Evolutionary conservation across 1,284 basidiomycete genomes (phyloP).

Genomic region (Apiotrichum sp.): DNA sequence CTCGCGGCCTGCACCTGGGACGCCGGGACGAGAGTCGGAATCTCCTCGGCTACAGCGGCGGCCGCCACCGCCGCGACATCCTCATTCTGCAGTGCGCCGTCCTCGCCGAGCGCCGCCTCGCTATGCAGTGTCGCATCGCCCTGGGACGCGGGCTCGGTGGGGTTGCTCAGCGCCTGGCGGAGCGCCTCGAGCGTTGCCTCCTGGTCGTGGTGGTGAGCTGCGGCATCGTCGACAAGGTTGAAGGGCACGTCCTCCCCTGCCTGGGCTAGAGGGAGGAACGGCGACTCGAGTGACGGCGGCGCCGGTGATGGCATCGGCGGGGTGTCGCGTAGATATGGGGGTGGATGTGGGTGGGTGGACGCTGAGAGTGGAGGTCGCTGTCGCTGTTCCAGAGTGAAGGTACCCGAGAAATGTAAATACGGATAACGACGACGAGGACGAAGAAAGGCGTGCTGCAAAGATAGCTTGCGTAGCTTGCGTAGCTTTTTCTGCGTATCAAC

Average conservation of each 20-base stretch:
- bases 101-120: no score
- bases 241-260: conserved; percentile 13
- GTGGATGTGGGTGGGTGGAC: conserved; percentile 4
- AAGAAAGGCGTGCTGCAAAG: no score
- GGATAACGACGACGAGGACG: no score
- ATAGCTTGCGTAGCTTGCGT: no score
- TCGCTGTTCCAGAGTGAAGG: no score
- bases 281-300: conserved; percentile 4
- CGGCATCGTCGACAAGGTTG: conserved; percentile 13
- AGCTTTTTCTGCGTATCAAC: no score
- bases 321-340: neutral
- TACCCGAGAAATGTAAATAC: no score
- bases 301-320: neutral
- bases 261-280: conserved; percentile 8
- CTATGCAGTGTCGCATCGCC: neutral
- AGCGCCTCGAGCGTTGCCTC: conserved; percentile 34
- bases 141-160: neutral
- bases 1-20: conserved; percentile 18
- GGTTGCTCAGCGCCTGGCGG: conserved; percentile 25
- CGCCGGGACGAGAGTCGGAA: conserved; percentile 16
- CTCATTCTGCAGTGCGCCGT: neutral
- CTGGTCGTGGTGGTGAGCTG: conserved; percentile 19
- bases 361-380: conserved; percentile 5
- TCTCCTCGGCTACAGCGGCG: neutral
- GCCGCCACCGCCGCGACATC: neutral